Base-by-base conservation (phyloP, 2,329 filamentous ascomycete genomes). In the Ascosphaera pollenicola region DNA sequence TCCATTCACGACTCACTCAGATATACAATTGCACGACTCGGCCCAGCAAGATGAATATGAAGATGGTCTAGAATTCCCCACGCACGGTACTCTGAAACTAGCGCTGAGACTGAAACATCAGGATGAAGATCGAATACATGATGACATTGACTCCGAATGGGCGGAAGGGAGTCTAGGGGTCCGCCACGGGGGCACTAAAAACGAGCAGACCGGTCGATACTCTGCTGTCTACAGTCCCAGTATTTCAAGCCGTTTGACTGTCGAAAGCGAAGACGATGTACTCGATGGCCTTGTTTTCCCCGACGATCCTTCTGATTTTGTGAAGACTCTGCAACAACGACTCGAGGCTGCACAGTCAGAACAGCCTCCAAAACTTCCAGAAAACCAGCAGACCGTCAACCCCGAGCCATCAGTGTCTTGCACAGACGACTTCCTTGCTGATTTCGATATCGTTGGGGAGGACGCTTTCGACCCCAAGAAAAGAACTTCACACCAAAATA, bases 91-190 rank as follows among this genome's bases (percentile, higher is more conserved):
- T 24, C 10, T 24, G 5, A 24, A 24, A 10, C 10, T 24, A 10
- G 21, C 21, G 4, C 10, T 24, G 10, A 24, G 10, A 24, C 10
- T 10, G 21, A 4, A 10, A 24, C 5, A 4, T 24, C 21, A 24
- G 21, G 21, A 24, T 10, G 71, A 75, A 3, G 65, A 66, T 11
- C 69, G 67, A 45, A 60, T 62, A 38, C 57, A 64, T 43, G 82
- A 92, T 39, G 85, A 93, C 44, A 74, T 92, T 48, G 85, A 79
- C 47, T 44, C 63, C 43, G 75, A 94, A 52, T 92, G 87, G 79
- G 82, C 79, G 39, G 89, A 95, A 58, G 85, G 84, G 40, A 94
- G 85, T 54, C 66, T 94, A 42, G 84, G 87, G 31, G 92, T 87
- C 35, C 73, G 87, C 41, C 87, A 85, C 58, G 85, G 80, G 31